phyloP scores from a whole-genome alignment of 805 yeast species.

The Lipomyces chichibuensis region DNA sequence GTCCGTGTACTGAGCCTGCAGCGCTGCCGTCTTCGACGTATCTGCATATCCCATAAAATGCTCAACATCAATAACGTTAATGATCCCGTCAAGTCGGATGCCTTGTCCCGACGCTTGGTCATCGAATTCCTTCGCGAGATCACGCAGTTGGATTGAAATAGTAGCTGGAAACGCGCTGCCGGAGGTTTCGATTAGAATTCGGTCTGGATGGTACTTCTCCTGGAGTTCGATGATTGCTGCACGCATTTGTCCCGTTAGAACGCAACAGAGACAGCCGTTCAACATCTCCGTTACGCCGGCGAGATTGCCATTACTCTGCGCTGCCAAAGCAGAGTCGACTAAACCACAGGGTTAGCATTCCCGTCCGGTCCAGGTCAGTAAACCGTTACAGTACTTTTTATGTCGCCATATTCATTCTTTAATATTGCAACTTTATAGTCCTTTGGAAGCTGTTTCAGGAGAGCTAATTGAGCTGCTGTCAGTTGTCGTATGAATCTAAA shows the following conservation, averaged over 20 bases:
- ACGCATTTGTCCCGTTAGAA: constrained; percentile 36
- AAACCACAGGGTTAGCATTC: background rate
- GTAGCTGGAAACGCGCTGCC: constrained; percentile 38
- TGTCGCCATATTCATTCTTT: constrained; percentile 37
- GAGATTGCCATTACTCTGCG: constrained; percentile 21
- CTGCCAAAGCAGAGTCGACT: constrained; percentile 35
- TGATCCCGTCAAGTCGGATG: constrained; percentile 33
- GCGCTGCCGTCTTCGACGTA: constrained; percentile 32
- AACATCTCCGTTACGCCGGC: constrained; percentile 37
- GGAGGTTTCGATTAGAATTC: constrained; percentile 36
- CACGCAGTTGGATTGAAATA: constrained; percentile 34
- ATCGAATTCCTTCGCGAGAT: constrained; percentile 28
- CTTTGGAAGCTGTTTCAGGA: constrained; percentile 30
- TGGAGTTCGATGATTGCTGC: constrained; percentile 33
- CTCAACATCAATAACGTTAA: constrained; percentile 37
- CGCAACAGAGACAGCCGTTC: constrained; percentile 37
- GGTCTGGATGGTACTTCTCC: constrained; percentile 29
- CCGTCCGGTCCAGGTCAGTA: background rate
- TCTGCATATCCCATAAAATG: constrained; percentile 37
- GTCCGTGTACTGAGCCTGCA: constrained; percentile 37
- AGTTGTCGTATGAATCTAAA: background rate
- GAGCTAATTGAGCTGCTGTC: constrained; percentile 16
- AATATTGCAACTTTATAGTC: constrained; percentile 34
- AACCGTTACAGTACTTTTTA: constrained; percentile 17
- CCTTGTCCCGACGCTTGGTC: background rate